These are phyloP conservation scores for Myxozyma melibiosi DNA, from an alignment of 805 yeast species.

Conservation along the genomic window DNA sequence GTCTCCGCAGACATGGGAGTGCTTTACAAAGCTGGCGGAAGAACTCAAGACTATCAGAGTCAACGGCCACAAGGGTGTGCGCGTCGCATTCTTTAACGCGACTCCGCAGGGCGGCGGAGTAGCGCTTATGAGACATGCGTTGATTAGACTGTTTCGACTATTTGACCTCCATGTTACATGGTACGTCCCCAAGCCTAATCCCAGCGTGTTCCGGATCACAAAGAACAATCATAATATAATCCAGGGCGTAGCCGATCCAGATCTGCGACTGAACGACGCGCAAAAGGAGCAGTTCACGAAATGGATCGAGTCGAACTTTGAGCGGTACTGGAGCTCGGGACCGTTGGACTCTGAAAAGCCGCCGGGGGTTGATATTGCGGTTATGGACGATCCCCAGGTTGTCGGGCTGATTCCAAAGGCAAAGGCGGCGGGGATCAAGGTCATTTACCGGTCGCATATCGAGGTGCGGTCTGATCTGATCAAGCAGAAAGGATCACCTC, in stretches of 20 bases:
- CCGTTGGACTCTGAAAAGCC: slow-evolving; percentile 24
- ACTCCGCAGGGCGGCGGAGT: slow-evolving; percentile 35
- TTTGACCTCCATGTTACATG: slow-evolving; percentile 26
- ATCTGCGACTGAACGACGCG: slow-evolving; percentile 14
- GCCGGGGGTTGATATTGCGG: slow-evolving; percentile 32
- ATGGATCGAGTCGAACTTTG: slow-evolving; percentile 29
- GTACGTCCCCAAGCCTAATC: slow-evolving; percentile 35
- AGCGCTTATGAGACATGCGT: slow-evolving; percentile 33
- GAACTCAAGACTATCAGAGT: slow-evolving; percentile 11
- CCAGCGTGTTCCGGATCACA: slow-evolving; percentile 32
- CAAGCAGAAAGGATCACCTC: slow-evolving; percentile 25
- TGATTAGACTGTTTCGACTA: slow-evolving; percentile 24
- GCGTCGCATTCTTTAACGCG: slow-evolving; percentile 32
- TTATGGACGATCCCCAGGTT: slow-evolving; percentile 32
- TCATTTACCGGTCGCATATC: slow-evolving; percentile 33
- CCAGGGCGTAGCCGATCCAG: slow-evolving; percentile 32
- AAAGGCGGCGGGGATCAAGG: slow-evolving; percentile 28
- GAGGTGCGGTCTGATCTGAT: slow-evolving; percentile 32
- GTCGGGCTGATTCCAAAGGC: slow-evolving; percentile 28
- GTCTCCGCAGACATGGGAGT: slow-evolving; percentile 28
- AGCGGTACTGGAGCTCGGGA: slow-evolving; percentile 28
- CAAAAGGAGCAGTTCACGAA: slow-evolving; percentile 23
- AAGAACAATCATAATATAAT: slow-evolving; percentile 33
- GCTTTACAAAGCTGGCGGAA: slow-evolving; percentile 17
- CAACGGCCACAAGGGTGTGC: slow-evolving; percentile 27